Base-by-base conservation (phyloP, 345 rosid species). In the Linum usitatissimum region DNA sequence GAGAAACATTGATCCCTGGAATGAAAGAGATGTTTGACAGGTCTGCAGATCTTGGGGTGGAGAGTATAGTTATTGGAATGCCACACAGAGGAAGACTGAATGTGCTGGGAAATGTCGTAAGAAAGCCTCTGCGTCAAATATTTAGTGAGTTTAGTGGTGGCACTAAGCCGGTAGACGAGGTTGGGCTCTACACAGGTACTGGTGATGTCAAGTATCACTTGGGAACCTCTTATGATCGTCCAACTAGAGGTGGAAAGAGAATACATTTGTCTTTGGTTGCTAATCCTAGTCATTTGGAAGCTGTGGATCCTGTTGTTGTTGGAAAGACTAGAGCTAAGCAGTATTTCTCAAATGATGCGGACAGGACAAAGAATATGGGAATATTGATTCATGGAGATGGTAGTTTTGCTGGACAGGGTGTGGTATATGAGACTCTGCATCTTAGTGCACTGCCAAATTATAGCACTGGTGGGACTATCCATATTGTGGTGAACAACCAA, bases 21-120 rank as follows among this genome's bases (percentile, higher is more conserved):
- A 87, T 87, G 95, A 85, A 87, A 76, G 91, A 87, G 73, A 87
- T 87, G 91, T 87, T 87, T 57, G 95, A 87, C 64, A 77, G 86
- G 69, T 64, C 89, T 49, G 83, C 91, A 4, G 84, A 85, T 78
- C 91, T 87, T 15, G 95, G 91, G 42, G 95, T 85, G 20, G 95
- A 85, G 79, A 87, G 74, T 76, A 85, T 87, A 54, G 95, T 87
- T 76, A 77, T 87, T 55, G 95, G 91, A 64, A 74, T 74, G 95
- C 77, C 91, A 23, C 91, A 85, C 36, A 82, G 92, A 76, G 96
- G 96, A 65, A 72, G 96, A 65, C 69, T 88, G 55, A 88, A 88
- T 63, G 92, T 88, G 12, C 70, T 88, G 64, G 92, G 92, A 57
- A 88, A 88, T 65, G 90, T 88, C 72, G 89, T 88, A 7, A 72